Conservation (phyloP, 2,329 filamentous ascomycete species). For the Epichloe aotearoae region DNA sequence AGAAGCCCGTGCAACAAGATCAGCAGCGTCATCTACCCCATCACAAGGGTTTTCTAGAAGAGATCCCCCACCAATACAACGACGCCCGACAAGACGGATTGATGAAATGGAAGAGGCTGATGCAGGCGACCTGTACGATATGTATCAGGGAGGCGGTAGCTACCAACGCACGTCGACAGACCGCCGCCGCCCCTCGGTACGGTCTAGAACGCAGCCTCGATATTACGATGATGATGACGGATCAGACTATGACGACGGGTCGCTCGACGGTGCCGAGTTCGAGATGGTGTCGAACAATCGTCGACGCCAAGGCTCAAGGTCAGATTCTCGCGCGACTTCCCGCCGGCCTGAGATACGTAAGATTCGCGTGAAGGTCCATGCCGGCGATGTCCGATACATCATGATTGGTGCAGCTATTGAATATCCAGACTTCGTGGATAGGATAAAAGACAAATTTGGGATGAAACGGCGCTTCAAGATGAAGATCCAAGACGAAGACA, state of each 20-base stretch:
- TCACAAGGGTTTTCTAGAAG: constrained; percentile 32
- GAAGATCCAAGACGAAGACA: constrained; percentile 73
- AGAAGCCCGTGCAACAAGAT: constrained; percentile 21
- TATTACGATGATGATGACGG: constrained; percentile 76
- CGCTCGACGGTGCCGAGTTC: constrained; percentile 64
- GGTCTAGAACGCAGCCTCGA: constrained; percentile 31
- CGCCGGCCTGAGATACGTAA: constrained; percentile 56
- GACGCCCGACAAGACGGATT: constrained; percentile 18
- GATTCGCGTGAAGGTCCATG: constrained; percentile 85
- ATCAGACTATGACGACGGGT: constrained; percentile 56
- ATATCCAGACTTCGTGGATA: constrained; percentile 65
- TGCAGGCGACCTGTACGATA: constrained; percentile 57
- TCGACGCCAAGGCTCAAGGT: constrained; percentile 30
- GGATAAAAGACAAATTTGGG: constrained; percentile 77
- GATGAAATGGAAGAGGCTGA: constrained; percentile 48
- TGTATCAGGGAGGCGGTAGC: constrained; percentile 35
- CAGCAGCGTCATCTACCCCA: constrained; percentile 32
- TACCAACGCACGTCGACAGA: constrained; percentile 25
- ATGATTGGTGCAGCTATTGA: constrained; percentile 64
- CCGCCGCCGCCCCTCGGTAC: constrained; percentile 14
- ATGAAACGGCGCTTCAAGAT: constrained; percentile 71
- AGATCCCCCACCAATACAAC: constrained; percentile 17
- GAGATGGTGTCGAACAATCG: constrained; percentile 56
- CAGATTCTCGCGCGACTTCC: constrained; percentile 40
- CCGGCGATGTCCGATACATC: constrained; percentile 82